Evolutionary conservation across 129 eudicot genomes (phyloP), one percentile per base, ranked within the genome.

Genomic region (Arctium minus): DNA sequence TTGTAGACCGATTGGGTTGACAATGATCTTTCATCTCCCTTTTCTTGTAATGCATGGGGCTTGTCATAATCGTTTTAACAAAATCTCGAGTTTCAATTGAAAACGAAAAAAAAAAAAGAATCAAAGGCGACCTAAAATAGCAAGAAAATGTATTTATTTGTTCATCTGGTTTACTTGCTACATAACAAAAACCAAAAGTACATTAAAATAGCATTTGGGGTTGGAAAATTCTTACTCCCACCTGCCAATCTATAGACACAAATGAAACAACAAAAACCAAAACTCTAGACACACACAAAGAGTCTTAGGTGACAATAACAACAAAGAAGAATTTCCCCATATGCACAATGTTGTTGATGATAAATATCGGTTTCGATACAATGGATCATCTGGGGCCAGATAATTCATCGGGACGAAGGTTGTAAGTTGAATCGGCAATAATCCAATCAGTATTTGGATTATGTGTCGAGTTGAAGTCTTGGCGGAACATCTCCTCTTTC

Each of bases 341-440:
- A 84, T 84, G 87, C 87, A 84, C 87, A 84, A 79, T 73, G 82
- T 70, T 48, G 39, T 74, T 37, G 77, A 77, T 48, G 39, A 82
- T 50, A 81, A 74, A 42, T 79, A 74, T 30, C 12, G 39, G 82
- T 73, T 65, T 42, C 68, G 46, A 73, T 56, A 78, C 65, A 9
- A 62, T 77, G 4, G 44, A 81, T 91, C 85, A 94, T 92, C 98
- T 92, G 4, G 98, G 98, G 1, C 98, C 98, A 4, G 97, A 90
- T 36, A 94, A 75, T 74, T 91, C 96, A 79, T 90, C 96, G 27
- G 96, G 91, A 10, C 91, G 96, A 40, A 94, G 88, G 72, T 94
- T 92, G 42, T 86, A 87, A 31, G 91, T 94, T 8, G 98, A 94
- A 85, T 94, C 97, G 6, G 88, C 87, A 82, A 91, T 89, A 46